Base-by-base conservation (phyloP, 2,329 filamentous ascomycete species). In the Botrytis galanthina region DNA sequence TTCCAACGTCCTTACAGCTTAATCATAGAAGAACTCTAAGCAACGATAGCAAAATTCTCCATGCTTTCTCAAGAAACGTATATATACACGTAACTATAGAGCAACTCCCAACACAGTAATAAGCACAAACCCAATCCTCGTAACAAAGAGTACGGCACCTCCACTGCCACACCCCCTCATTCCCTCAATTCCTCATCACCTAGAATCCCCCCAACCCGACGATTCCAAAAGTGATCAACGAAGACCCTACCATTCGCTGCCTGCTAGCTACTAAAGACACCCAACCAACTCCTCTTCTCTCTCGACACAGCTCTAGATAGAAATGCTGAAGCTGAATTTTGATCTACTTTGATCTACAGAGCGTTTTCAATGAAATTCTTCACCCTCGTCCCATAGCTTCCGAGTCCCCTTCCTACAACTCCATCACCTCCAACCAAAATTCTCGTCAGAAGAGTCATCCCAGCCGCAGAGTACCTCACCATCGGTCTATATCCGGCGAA, bases 81-180 rank as follows among this genome's bases (percentile, higher is more conserved):
- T 91, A 85, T 78, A 83, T 87, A 83, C 87, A 3, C 94, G 90
- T 89, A 80, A 84, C 42, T 94, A 94, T 80, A 85, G 92, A 79
- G 82, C 87, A n/a, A 79, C 81, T 4, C 81, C 84, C 14, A 84
- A 83, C 66, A 85, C 86, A 6, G 84, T 88, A 61, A 76, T 79
- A 62, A 76, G 79, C 70, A 81, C 82, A 6, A 85, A 84, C 68
- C 84, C 84, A 74, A 88, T 86, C 4, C 74, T 94, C 7, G 83
- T 94, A 64, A 83, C 83, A 54, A 88, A 89, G 76, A 93, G 46
- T 29, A 39, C 35, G 8, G 54, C 22, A 4, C 63, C 37, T 61
- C 12, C 37, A 42, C 26, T 18, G 3, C 46, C 46, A 51, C 64
- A 54, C 32, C 44, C 37, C 57, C 7, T 37, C 26, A 63, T 44